Conservation (phyloP, 495 filamentous ascomycete species). For the Collariella sp. region DNA sequence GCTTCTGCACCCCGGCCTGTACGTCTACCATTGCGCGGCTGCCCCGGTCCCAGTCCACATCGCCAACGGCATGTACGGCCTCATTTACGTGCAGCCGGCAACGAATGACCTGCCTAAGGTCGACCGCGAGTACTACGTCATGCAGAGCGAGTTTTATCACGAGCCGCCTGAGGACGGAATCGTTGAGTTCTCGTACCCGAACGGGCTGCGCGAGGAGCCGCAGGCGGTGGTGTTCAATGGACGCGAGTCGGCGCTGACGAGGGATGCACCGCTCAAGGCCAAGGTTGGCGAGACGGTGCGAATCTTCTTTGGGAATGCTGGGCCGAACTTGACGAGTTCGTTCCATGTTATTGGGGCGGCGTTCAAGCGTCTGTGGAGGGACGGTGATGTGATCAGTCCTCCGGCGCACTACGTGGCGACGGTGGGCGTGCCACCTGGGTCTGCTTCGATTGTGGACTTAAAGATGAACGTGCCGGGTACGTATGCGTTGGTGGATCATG, state of each 20-base stretch:
- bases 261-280: conserved; percentile 3
- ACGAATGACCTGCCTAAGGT: neutral
- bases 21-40: conserved; percentile 7
- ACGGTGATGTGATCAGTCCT: conserved; percentile 6
- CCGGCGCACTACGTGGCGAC: conserved; percentile 1
- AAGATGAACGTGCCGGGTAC: conserved; percentile 9
- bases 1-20: conserved; percentile 2
- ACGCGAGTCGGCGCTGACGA: conserved; percentile 3
- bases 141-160: conserved; percentile 13
- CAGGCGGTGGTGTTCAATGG: conserved; percentile 5
- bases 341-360: conserved; percentile 6
- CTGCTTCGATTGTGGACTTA: neutral
- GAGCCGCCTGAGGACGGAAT: conserved; percentile 3
- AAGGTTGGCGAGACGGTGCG: neutral
- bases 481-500: conserved; percentile 3
- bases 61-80: conserved; percentile 12
- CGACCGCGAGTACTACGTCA: conserved; percentile 11
- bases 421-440: neutral
- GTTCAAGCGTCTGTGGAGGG: neutral
- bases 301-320: conserved; percentile 6
- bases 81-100: conserved; percentile 8
- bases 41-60: conserved; percentile 10
- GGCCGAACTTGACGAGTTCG: conserved; percentile 5
- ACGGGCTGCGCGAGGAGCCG: conserved; percentile 4
- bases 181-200: conserved; percentile 9